phyloP scores from a whole-genome alignment of 139 green algal genomes.

The Chlorella sp. region DNA sequence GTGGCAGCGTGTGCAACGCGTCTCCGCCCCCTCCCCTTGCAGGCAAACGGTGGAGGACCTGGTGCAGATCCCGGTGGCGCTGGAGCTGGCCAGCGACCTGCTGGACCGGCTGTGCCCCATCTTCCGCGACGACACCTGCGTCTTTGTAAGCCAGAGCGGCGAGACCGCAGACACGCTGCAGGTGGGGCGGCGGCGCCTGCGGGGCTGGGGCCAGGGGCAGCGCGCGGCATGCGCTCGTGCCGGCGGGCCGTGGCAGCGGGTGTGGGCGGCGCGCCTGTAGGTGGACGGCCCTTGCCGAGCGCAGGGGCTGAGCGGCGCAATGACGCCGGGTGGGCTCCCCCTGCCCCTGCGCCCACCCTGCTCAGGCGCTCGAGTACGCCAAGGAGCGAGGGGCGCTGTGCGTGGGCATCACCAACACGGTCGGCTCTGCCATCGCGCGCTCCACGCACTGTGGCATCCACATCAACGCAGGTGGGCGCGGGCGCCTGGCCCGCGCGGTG shows the following conservation, averaged over 20 bases:
- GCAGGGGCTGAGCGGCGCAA: neutral
- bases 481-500: too few relatives aligned
- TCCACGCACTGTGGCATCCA: constrained; percentile 93
- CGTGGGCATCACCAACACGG: constrained; percentile 98
- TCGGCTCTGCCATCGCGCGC: constrained; percentile 89
- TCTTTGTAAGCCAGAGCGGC: constrained; percentile 93
- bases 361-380: constrained; percentile 79
- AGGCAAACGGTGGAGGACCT: constrained; percentile 61
- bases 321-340: neutral
- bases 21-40: neutral
- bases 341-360: neutral
- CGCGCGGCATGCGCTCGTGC: neutral
- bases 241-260: too few relatives aligned
- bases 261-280: too few relatives aligned
- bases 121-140: constrained; percentile 90
- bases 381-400: constrained; percentile 86
- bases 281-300: too few relatives aligned
- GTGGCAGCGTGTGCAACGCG: too few relatives aligned
- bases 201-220: too few relatives aligned
- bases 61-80: constrained; percentile 72
- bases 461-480: constrained; percentile 78
- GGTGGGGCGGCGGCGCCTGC: constrained; percentile 23
- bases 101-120: constrained; percentile 89
- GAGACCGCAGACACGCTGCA: constrained; percentile 97
- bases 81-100: constrained; percentile 95